phyloP scores from a whole-genome alignment of 306 rosid species.

The Sphenostylis stenocarpa region DNA sequence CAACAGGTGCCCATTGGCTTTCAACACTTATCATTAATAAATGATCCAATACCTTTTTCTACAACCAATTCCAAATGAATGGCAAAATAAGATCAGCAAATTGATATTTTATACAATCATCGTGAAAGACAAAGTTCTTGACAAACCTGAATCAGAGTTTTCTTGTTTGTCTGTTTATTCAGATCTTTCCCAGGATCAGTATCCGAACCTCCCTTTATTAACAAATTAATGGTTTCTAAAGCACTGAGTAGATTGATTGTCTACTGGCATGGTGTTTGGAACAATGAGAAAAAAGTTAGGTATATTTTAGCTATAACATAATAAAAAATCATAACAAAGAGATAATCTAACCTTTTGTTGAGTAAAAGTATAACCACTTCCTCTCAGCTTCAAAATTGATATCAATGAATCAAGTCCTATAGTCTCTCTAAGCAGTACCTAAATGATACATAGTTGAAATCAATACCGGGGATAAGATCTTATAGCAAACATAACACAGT shows the following conservation, averaged over 20 bases:
- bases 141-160: slow-evolving; percentile 75
- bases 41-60: slow-evolving; percentile 81
- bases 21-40: slow-evolving; percentile 79
- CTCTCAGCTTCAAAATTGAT: slow-evolving; percentile 70
- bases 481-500: too few species aligned
- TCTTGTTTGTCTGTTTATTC: slow-evolving; percentile 70
- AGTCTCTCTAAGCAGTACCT: slow-evolving; percentile 83
- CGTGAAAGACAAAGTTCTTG: background rate
- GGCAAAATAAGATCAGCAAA: slow-evolving; percentile 28
- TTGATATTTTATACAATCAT: slow-evolving; percentile 30
- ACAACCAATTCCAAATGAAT: slow-evolving; percentile 27
- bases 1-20: slow-evolving; percentile 89
- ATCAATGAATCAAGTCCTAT: slow-evolving; percentile 74
- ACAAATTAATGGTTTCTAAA: slow-evolving; percentile 68
- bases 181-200: slow-evolving; percentile 69
- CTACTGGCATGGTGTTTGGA: slow-evolving; percentile 76
- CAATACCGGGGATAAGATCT: too few species aligned
- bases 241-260: slow-evolving; percentile 79
- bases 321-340: slow-evolving; percentile 24
- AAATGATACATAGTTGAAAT: slow-evolving; percentile 26
- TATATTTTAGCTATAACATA: slow-evolving; percentile 30
- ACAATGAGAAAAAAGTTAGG: slow-evolving; percentile 36
- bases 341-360: slow-evolving; percentile 83
- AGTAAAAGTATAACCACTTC: slow-evolving; percentile 64
- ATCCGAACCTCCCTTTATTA: slow-evolving; percentile 66